Evolutionary conservation across 306 rosid species (phyloP).

Genomic region (Geum urbanum): DNA sequence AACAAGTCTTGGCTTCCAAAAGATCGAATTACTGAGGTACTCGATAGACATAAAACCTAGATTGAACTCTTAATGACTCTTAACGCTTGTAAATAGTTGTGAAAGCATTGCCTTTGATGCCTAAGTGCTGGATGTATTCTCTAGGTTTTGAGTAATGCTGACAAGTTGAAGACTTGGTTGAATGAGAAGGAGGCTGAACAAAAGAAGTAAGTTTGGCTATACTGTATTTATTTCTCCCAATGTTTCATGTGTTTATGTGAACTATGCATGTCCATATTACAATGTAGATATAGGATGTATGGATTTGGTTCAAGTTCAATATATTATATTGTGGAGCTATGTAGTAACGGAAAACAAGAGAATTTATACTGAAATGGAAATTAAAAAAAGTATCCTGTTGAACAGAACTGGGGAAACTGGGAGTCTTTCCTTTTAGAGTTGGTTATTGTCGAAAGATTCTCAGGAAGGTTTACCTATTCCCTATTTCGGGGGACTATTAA

Average conservation of each 20-base stretch:
- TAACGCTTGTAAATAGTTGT: not conserved
- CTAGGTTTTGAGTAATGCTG: constrained; percentile 58
- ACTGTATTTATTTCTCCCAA: not conserved
- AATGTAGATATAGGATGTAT: not conserved
- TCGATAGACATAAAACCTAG: constrained; percentile 7
- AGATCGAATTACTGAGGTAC: constrained; percentile 71
- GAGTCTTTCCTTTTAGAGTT: too few species aligned
- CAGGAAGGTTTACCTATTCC: not conserved
- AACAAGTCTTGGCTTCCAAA: constrained; percentile 81
- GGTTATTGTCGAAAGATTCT: too few species aligned
- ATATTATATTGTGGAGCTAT: not conserved
- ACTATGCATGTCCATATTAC: not conserved
- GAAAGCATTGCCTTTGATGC: not conserved
- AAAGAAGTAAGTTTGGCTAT: constrained; percentile 53
- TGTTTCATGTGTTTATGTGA: constrained; percentile 2
- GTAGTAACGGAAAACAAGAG: not conserved
- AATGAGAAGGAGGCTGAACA: constrained; percentile 80
- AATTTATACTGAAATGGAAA: not conserved
- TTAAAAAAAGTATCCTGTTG: not conserved
- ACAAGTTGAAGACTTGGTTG: constrained; percentile 73
- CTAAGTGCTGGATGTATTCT: constrained; percentile 16
- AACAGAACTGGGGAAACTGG: not conserved
- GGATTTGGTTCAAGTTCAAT: not conserved
- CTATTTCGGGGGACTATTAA: not conserved
- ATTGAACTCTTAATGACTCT: not conserved